These are phyloP conservation scores for Gossypium trilobum DNA, from an alignment of 441 rosid genomes.

Conservation along the genomic window DNA sequence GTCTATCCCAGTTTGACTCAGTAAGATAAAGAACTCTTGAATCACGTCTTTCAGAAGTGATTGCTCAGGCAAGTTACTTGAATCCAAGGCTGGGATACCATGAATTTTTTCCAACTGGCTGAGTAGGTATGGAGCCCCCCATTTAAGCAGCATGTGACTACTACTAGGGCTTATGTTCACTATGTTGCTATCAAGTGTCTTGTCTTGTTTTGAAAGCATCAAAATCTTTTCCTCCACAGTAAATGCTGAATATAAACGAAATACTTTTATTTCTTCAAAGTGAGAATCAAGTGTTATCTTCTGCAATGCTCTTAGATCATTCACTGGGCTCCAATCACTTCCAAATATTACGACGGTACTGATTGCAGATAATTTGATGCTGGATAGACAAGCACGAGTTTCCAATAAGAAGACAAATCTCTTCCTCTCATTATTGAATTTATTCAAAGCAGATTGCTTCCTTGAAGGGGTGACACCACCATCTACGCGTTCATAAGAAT, in stretches of 20 bases:
- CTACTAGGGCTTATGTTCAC: slow-evolving; percentile 36
- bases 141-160: slow-evolving; percentile 63
- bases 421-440: slow-evolving; percentile 57
- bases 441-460: slow-evolving; percentile 51
- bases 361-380: slow-evolving; percentile 66
- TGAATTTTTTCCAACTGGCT: slow-evolving; percentile 58
- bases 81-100: slow-evolving; percentile 17
- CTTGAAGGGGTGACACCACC: slow-evolving; percentile 33
- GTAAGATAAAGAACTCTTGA: slow-evolving; percentile 46
- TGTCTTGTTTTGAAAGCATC: slow-evolving; percentile 57
- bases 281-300: slow-evolving; percentile 57
- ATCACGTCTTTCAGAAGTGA: slow-evolving; percentile 32
- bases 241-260: slow-evolving; percentile 59
- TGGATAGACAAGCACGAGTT: slow-evolving; percentile 63
- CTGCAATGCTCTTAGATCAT: slow-evolving; percentile 65
- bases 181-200: slow-evolving; percentile 32
- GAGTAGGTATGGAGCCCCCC: slow-evolving; percentile 72
- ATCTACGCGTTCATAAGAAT: slow-evolving; percentile 75
- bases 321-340: slow-evolving; percentile 73
- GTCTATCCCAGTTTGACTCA: slow-evolving; percentile 35
- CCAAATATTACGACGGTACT: slow-evolving; percentile 59
- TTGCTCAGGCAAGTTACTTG: slow-evolving; percentile 23
- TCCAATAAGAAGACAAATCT: slow-evolving; percentile 80
- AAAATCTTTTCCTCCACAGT: slow-evolving; percentile 77
- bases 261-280: slow-evolving; percentile 49